Evolutionary conservation across 768 basidiomycete genomes (phyloP).

Genomic region (Agaricus blazei): DNA sequence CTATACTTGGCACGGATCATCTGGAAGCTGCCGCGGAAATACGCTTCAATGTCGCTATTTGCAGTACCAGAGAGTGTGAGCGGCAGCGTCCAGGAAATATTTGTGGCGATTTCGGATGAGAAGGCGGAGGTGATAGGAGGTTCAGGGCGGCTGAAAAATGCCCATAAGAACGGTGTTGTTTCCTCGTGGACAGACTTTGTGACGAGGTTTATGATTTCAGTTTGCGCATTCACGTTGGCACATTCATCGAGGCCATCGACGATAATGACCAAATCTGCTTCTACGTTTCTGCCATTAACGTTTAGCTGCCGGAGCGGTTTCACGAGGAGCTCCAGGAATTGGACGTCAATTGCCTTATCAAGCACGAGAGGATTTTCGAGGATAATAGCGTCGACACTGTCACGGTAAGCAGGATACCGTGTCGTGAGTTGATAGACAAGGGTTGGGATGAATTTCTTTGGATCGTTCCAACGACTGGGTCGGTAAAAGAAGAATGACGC

Average conservation of each 20-base stretch:
- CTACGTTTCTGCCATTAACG: background rate
- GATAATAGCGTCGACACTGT: constrained; percentile 7
- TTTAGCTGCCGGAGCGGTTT: background rate
- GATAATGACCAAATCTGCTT: background rate
- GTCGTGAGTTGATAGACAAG: constrained; percentile 15
- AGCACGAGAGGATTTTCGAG: constrained; percentile 3
- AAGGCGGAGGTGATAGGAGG: constrained; percentile 5
- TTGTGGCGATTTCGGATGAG: background rate
- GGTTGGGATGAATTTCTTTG: no score
- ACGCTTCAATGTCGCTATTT: background rate
- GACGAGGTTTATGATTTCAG: no score
- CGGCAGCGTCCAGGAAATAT: background rate
- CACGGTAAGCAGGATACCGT: background rate
- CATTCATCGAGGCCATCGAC: no score
- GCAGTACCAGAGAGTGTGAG: constrained; percentile 7
- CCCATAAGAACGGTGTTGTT: no score
- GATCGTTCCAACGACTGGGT: no score
- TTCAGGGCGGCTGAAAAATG: no score
- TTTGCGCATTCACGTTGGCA: no score
- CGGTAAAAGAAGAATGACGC: no score
- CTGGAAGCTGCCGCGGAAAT: background rate
- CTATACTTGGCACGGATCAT: background rate
- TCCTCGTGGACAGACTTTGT: no score
- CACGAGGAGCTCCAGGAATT: background rate
- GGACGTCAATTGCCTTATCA: constrained; percentile 1